Base-by-base conservation (phyloP, 2,329 filamentous ascomycete species). In the Aspergillus sclerotialis region DNA sequence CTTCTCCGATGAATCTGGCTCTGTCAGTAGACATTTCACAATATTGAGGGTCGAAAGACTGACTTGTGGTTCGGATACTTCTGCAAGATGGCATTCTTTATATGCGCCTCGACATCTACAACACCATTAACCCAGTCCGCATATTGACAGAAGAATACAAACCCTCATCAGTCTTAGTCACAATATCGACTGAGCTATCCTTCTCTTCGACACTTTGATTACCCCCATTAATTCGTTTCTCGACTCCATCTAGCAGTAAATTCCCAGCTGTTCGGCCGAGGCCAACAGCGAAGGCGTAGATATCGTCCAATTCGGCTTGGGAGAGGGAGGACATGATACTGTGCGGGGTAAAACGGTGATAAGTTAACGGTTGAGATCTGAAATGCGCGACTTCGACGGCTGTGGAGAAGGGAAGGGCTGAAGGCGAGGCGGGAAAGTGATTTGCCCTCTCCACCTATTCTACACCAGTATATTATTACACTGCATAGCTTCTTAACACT, bases 161-260 rank as follows among this genome's bases (percentile, higher is more conserved):
- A 82, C 80, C 79, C 60, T 82, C 73, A 53, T 88, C 83, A 1
- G 80, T 83, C 61, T 86, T 76, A 7, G 82, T 88, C 13, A 88
- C 83, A 42, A 88, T 75, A 55, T 88, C 84, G 8, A 88, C 83
- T 1, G 82, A 73, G 52, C 76, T 86, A 45, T 84, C 78, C 56
- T 89, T 89, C 60, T 87, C 80, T 6, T 68, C 62, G 35, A 73
- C 69, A 2, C 49, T 48, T 39, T 69, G 59, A 28, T 56, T 50
- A 33, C 38, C 56, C 11, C 61, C 64, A 7, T 60, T 63, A 46
- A 73, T 74, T 21, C 79, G 70, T 42, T 68, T 55, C 43, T 73
- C 68, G n/a, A 80, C 75, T 9, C 75, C 78, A 30, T 78, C 70
- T 53, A 83, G 73, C 27, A 88, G 69, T 50, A 84, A 70, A 35